Evolutionary conservation across 2,329 filamentous ascomycete genomes (phyloP), one percentile per base, ranked within the genome.

Genomic region (Paecilomyces variotii): DNA sequence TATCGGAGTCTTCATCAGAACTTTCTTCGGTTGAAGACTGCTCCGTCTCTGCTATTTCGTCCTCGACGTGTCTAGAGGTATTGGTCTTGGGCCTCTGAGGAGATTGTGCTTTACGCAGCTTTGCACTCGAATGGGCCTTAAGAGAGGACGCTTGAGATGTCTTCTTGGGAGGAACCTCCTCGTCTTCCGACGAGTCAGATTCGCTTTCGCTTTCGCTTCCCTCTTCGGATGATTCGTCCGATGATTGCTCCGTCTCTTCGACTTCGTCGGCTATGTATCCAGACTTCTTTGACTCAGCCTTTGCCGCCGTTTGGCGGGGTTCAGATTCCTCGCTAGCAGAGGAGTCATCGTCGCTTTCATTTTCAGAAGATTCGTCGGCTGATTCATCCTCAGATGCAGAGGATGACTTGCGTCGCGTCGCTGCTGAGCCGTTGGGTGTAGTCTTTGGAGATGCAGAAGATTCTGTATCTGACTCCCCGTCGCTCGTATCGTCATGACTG

Each of bases 201-300:
- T 63, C 63, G n/a, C 56, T 52, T 10, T 56, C 57, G 19, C 57
- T 51, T 24, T 56, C 56, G 30, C 39, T 57, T 27, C 54, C 58
- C 28, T 57, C 59, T 24, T n/a, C 57, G 5, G 50, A 52, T 49
- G 49, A 32, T 19, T 39, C 25, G 7, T 50, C 25, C 4, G 53
- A 45, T 19, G 39, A 24, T 45, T 58, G 54, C 57, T 54, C 50
- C 19, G 53, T 39, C 28, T 54, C 54, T 24, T 30, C 49, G 27
- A 54, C 52, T 24, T 58, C 56, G 6, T 55, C 30, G 7, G 25
- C 51, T 19, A 45, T 45, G 19, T 45, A 24, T 19, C 19, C 14
- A 3, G 39, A 2, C n/a, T 19, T 39, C 35, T 45, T 45, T 45
- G n/a, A n/a, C 39, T n/a, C 19, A 14, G 39, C 39, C 19, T 45